Base-by-base conservation (phyloP, 116 monocot species). In the Papilionanthe hybrid region DNA sequence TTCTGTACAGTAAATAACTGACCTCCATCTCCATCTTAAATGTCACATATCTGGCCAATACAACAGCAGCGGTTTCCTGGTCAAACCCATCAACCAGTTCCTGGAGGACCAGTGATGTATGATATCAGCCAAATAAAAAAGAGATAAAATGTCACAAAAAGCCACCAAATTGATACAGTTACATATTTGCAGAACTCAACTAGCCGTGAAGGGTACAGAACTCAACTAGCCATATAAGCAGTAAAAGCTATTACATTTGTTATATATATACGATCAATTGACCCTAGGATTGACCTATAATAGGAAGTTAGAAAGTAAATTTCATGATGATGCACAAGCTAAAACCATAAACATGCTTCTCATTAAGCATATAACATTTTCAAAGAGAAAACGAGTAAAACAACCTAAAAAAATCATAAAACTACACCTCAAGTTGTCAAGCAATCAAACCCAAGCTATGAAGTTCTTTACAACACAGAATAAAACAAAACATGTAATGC, bases 11-110 rank as follows among this genome's bases (percentile, higher is more conserved):
- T 67, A 25, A 75, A 44, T 25, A 45, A 44, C 77, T 84, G 82
- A 98, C 97, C 94, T 98, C 97, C 87, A 88, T 88, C 66, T 98
- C 97, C 94, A 98, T 98, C 87, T 98, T 98, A 84, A 92, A 91
- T 32, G 97, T 94, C 58, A 88, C 84, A 67, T 83, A 98, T 90
- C 97, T 94, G 72, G 97, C 97, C 75, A 98, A 75, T 67, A 98
- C 87, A 65, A 94, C 97, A 81, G 97, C 97, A 48, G 97, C 94
- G 65, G 94, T 89, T 81, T 98, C 97, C 80, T 98, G 97, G 82
- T 98, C 97, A 88, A 98, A 98, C n/a, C 94, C 94, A 72, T 88
- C 88, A 37, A 89, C 91, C 82, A 98, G 83, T 80, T 98, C 97
- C 97, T 97, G 82, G 48, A 85, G 50, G 45, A 53, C 77, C 63